phyloP scores from a whole-genome alignment of 352 stramenopile genomes.

The Heterotrichella gracilis region DNA sequence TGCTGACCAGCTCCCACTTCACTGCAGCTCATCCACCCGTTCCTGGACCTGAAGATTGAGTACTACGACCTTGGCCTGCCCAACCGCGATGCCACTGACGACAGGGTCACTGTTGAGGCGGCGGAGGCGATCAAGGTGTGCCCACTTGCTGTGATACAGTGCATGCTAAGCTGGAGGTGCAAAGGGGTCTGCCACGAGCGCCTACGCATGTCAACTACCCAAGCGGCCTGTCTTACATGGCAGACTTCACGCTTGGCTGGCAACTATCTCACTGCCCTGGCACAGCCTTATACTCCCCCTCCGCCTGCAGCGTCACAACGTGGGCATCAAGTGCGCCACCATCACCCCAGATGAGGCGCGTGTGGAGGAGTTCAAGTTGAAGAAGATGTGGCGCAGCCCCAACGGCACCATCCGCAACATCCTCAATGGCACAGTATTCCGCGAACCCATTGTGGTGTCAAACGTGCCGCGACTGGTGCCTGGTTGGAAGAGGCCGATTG shows the following conservation, averaged over 20 bases:
- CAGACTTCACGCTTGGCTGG: too few species aligned
- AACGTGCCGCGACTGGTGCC: slow-evolving; percentile 45
- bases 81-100: slow-evolving; percentile 39
- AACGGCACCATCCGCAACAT: slow-evolving; percentile 48
- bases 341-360: slow-evolving; percentile 45
- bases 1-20: too few species aligned
- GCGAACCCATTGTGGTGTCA: slow-evolving; percentile 41
- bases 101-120: slow-evolving; percentile 38
- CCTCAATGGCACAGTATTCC: slow-evolving; percentile 43
- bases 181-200: too few species aligned
- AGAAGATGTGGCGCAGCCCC: slow-evolving; percentile 41
- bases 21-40: slow-evolving; percentile 34
- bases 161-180: too few species aligned
- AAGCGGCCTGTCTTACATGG: too few species aligned
- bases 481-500: slow-evolving; percentile 42
- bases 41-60: slow-evolving; percentile 40
- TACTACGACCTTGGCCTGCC: slow-evolving; percentile 41
- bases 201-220: too few species aligned
- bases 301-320: too few species aligned
- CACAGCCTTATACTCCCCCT: too few species aligned
- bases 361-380: slow-evolving; percentile 38
- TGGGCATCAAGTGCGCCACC: slow-evolving; percentile 48
- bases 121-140: slow-evolving; percentile 34
- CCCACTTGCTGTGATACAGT: too few species aligned
- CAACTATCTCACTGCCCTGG: too few species aligned